These are phyloP conservation scores for Lasiosphaeria ovina DNA, from an alignment of 495 filamentous ascomycete genomes.

Conservation along the genomic window DNA sequence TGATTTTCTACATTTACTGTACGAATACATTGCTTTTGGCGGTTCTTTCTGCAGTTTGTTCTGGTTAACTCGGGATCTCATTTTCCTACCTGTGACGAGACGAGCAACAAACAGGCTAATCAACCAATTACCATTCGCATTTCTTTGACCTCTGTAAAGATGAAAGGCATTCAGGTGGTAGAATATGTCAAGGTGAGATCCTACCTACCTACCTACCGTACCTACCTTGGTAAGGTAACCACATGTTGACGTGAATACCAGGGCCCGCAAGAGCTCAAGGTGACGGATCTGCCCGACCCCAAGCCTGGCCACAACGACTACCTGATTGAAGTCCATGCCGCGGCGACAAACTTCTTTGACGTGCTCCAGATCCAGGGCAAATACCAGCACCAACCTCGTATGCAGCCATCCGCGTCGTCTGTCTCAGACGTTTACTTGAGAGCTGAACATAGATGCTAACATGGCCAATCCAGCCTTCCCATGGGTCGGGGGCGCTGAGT, in stretches of 20 bases:
- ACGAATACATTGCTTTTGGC: slow-evolving; percentile 4
- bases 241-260: slow-evolving; percentile 30
- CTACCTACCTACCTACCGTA: neutral
- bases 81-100: neutral
- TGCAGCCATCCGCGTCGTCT: neutral
- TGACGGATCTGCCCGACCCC: slow-evolving; percentile 71
- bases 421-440: neutral
- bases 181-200: slow-evolving; percentile 70
- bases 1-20: too few species aligned
- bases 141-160: slow-evolving; percentile 33
- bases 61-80: neutral
- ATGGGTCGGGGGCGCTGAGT: slow-evolving; percentile 86
- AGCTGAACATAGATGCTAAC: slow-evolving; percentile 8
- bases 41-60: neutral
- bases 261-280: slow-evolving; percentile 76
- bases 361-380: slow-evolving; percentile 84
- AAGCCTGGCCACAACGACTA: slow-evolving; percentile 70
- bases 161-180: slow-evolving; percentile 81
- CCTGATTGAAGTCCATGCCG: slow-evolving; percentile 82
- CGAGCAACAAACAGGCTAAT: too few species aligned
- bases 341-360: slow-evolving; percentile 95
- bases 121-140: neutral
- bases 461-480: slow-evolving; percentile 54
- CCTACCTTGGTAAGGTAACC: neutral
- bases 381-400: slow-evolving; percentile 63